Base-by-base conservation (phyloP, 352 stramenopile genomes). In the Achlya hypogyna region DNA sequence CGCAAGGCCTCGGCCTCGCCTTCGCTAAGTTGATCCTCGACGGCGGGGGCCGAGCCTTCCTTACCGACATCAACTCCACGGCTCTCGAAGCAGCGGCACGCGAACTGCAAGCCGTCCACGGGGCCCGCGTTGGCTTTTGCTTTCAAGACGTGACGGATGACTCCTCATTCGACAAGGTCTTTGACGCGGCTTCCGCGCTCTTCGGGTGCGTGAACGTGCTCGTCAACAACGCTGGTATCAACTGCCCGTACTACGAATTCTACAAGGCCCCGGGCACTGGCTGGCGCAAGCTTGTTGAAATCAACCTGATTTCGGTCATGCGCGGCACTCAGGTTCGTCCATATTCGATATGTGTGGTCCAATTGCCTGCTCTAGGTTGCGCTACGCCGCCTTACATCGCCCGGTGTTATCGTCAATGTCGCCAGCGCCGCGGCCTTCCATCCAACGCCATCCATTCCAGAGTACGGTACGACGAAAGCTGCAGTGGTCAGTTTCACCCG, bases 131-230 rank as follows among this genome's bases (percentile, higher is more conserved):
- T 42, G 76, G 69, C 52, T 91, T 78, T 78, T 74, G 77, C 59
- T 73, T 76, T 56, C 84, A 93, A 72, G 79, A 91, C 65, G 82
- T 93, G 35, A 81, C 77, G 28, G 82, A 91, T 51, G 65, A 75
- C 38, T 73, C 78, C 53, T 84, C 74, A 51, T 93, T 91, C 73
- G 64, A 77, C 63, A 75, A 77, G 64, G 86, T 80, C 63, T 91
- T 93, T 62, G 74, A 78, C 23, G 20, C 60, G 4, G 51, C 75
- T 74, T 0, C n/a, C n/a, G n/a, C n/a, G n/a, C n/a, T n/a, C n/a
- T n/a, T n/a, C n/a, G n/a, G n/a, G n/a, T n/a, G n/a, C n/a, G 75
- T 90, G 9, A 93, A 93, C 71, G 43, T 91, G 45, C 75, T 93
- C 34, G 82, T 84, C 2, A 93, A 93, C 73, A 93, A 93, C 66